Evolutionary conservation across 345 rosid species (phyloP), one percentile per base, ranked within the genome.

Genomic region (Eucalyptus decipiens): DNA sequence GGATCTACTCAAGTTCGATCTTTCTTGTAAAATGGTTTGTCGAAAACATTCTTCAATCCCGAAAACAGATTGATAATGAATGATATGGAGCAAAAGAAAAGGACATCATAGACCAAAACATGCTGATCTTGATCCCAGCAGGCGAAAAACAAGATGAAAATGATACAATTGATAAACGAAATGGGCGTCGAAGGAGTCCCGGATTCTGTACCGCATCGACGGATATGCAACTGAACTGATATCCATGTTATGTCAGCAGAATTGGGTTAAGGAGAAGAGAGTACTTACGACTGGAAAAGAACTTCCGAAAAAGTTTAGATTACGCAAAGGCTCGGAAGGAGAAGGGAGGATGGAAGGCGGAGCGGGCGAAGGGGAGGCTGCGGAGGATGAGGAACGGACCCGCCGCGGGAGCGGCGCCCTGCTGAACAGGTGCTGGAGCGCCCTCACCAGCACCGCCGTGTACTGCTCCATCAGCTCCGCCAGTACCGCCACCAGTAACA

Each of bases 401-500:
- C 99, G 91, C 85, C 98, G 50, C 5, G 99, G 99, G 65, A 97
- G 93, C 50, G 99, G 99, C 17, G 95, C 97, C 16, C 90, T 96
- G 54, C 91, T 89, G 54, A 97, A 88, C 89, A 98, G n/a, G 87
- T 95, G 98, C 93, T 94, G 95, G 76, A 98, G 88, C 47, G 95
- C 92, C 89, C 97, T 91, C 21, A 95, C 94, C 90, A 98, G 92
- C 83, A 97, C 89, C 94, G 88, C 95, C 93, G 95, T 96, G 97
- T 97, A 97, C 90, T 97, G 97, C 93, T 93, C 94, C 95, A 97
- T 90, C 91, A 96, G 90, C 94, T 95, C 98, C 83, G 99, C 95
- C 86, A 96, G 42, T 42, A 91, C 67, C 5, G 98, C 93, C 91
- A 95, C 96, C 49, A 93, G 90, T 88, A 98, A 92, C 99, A 97